Evolutionary conservation across 108 stramenopile genomes (phyloP), one percentile per base, ranked within the genome.

Genomic region (Chaetoceros tenuissimus): DNA sequence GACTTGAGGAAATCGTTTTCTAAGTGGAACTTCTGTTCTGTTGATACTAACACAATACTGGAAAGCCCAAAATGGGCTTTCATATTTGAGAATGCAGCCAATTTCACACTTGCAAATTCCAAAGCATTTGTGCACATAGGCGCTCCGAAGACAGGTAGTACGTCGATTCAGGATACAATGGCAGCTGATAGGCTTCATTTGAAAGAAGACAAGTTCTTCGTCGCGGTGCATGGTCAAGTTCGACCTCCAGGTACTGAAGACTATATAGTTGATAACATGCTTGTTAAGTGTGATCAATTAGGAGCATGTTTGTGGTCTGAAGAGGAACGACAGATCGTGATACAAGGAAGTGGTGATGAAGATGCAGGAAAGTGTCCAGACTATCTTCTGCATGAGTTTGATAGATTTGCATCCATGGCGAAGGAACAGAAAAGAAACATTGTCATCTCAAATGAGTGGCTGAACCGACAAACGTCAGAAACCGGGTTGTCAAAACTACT

Each of bases 121-220:
- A n/a, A n/a, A n/a, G n/a, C n/a, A n/a, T n/a, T n/a, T n/a, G 13
- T 49, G 3, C 48, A 49, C 18, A n/a, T 49, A 49, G 48, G 48
- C 18, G 48, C 48, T 13, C 48, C 48, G 3, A 49, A 49, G 48
- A 49, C 48, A 16, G 48, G 48, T 5, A 49, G 48, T 49, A 49
- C 48, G 5, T 49, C 48, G 10, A 49, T 49, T 23, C 48, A 49
- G 13, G 24, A 49, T 16, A 13, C 48, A 49, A 49, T 49, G 48
- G 24, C 3, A 16, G 24, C 21, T 8, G 48, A 49, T 23, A 49
- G 24, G 18, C 7, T 23, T 8, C 22, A 23, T 49, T 16, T 49
- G 48, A n/a, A 5, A 5, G 7, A 13, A 49, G 48, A 49, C 18
- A 49, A n/a, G 24, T 49, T 23, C 48, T 49, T 49, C 13, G 3